Evolutionary conservation across 1,284 basidiomycete species (phyloP).

Genomic region (Schizophyllum amplum): DNA sequence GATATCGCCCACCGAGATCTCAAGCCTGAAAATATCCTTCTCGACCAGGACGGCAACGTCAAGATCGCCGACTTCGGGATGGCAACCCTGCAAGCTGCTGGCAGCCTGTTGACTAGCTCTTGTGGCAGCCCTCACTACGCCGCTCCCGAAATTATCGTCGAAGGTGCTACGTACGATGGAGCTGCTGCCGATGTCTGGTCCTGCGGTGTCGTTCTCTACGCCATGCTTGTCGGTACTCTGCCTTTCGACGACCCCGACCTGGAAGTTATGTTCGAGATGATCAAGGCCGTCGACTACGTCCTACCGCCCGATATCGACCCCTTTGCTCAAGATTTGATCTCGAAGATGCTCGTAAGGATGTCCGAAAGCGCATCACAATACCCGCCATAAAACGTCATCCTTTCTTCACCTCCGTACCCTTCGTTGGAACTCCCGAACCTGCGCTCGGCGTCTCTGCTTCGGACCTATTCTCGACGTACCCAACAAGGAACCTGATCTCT

Average conservation of each 20-base stretch:
- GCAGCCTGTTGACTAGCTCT: conserved; percentile 75
- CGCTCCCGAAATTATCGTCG: conserved; percentile 83
- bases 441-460: conserved; percentile 25
- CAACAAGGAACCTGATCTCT: conserved; percentile 84
- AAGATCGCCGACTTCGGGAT: conserved; percentile 99
- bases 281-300: conserved; percentile 74
- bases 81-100: conserved; percentile 82
- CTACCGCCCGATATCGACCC: conserved; percentile 79
- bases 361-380: conserved; percentile 81
- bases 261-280: conserved; percentile 72
- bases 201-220: conserved; percentile 94
- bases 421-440: conserved; percentile 35
- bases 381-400: conserved; percentile 81
- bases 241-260: conserved; percentile 93
- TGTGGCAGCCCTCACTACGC: conserved; percentile 98
- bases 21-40: conserved; percentile 93
- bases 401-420: conserved; percentile 72
- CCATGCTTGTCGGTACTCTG: conserved; percentile 82
- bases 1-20: conserved; percentile 97
- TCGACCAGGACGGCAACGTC: conserved; percentile 82
- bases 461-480: conserved; percentile 55
- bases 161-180: conserved; percentile 84
- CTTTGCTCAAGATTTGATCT: conserved; percentile 77
- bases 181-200: conserved; percentile 95
- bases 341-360: conserved; percentile 86